Evolutionary conservation across 768 basidiomycete genomes (phyloP).

Genomic region (Xanthoconium purpureum): DNA sequence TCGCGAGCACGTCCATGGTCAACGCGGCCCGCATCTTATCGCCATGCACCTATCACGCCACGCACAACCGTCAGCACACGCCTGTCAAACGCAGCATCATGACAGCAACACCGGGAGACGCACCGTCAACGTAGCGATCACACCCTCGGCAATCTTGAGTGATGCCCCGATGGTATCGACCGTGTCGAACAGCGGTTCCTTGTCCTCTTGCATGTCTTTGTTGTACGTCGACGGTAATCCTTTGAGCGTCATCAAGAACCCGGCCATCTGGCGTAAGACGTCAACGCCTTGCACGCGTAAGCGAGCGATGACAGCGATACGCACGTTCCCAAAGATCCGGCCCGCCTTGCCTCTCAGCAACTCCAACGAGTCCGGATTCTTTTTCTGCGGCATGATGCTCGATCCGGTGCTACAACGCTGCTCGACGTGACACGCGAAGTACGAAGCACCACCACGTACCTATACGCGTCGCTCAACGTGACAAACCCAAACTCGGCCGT

Average conservation of each 20-base stretch:
- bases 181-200: slow-evolving; percentile 94
- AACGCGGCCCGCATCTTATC: slow-evolving; percentile 88
- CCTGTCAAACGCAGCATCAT: not conserved
- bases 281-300: not conserved
- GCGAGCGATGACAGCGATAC: slow-evolving; percentile 10
- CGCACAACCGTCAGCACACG: not conserved
- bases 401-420: slow-evolving; percentile 78
- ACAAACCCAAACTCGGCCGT: slow-evolving; percentile 97
- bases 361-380: slow-evolving; percentile 96
- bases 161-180: slow-evolving; percentile 88
- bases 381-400: slow-evolving; percentile 99
- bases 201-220: slow-evolving; percentile 98
- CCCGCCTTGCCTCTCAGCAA: slow-evolving; percentile 94
- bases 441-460: slow-evolving; percentile 43
- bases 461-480: slow-evolving; percentile 95
- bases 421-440: not conserved
- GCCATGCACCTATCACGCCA: slow-evolving; percentile 79
- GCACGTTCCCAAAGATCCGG: slow-evolving; percentile 87
- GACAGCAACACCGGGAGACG: slow-evolving; percentile 18
- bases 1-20: slow-evolving; percentile 97
- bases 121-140: slow-evolving; percentile 86
- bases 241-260: slow-evolving; percentile 96
- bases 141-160: slow-evolving; percentile 91
- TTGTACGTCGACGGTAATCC: slow-evolving; percentile 98
- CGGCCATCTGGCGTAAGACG: slow-evolving; percentile 67